phyloP scores from a whole-genome alignment of 768 basidiomycete species.

The Coprinopsis sp. region DNA sequence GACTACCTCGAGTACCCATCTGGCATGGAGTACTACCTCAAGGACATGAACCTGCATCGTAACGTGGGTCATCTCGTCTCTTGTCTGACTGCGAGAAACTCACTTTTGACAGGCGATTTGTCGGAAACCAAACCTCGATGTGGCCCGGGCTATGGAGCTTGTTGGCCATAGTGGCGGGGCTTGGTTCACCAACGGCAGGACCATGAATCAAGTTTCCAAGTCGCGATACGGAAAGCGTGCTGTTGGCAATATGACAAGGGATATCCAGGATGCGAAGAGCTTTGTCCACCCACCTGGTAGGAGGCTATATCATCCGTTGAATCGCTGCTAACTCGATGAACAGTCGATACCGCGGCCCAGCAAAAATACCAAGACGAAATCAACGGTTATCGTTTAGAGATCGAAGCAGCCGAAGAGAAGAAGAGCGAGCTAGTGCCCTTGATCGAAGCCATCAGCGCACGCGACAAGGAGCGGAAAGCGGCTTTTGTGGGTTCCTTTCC shows the following conservation, averaged over 20 bases:
- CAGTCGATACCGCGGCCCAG: constrained; percentile 62
- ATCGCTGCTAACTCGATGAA: not conserved
- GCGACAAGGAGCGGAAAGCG: constrained; percentile 24
- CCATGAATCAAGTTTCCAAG: constrained; percentile 56
- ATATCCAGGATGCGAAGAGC: constrained; percentile 48
- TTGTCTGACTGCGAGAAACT: not conserved
- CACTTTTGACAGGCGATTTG: constrained; percentile 51
- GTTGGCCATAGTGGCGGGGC: constrained; percentile 53
- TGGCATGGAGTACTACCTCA: constrained; percentile 70
- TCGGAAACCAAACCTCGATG: constrained; percentile 47
- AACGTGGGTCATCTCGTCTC: constrained; percentile 45
- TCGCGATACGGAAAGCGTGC: constrained; percentile 68
- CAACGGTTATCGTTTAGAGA: constrained; percentile 33
- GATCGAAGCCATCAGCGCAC: constrained; percentile 20
- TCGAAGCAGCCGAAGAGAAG: constrained; percentile 36
- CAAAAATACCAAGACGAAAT: constrained; percentile 45
- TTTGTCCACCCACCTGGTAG: constrained; percentile 51
- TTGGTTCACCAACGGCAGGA: constrained; percentile 56
- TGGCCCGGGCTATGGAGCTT: constrained; percentile 52
- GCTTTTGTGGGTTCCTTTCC: constrained; percentile 22
- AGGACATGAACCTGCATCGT: constrained; percentile 62
- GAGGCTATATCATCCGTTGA: constrained; percentile 16
- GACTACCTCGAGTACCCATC: constrained; percentile 77
- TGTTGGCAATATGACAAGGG: constrained; percentile 57
- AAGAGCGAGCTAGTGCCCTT: constrained; percentile 27